Conservation (phyloP, 768 basidiomycete species). For the Boletellus sp. region DNA sequence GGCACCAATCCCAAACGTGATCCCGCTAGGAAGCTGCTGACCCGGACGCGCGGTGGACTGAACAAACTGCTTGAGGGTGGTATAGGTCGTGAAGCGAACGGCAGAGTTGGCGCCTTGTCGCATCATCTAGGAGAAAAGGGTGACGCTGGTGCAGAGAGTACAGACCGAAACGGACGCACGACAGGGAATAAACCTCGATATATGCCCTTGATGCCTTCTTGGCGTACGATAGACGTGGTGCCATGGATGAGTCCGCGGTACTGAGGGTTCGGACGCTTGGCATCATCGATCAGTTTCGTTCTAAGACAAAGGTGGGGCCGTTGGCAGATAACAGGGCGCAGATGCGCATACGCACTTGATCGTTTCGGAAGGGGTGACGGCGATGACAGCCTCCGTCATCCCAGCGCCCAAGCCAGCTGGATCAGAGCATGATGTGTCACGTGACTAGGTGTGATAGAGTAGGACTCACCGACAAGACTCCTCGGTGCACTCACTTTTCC, state of each 20-base stretch:
- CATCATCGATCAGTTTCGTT: slow-evolving; percentile 95
- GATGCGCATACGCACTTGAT: slow-evolving; percentile 70
- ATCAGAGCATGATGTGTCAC: slow-evolving; percentile 7
- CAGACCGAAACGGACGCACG: slow-evolving; percentile 44
- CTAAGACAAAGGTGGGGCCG: slow-evolving; percentile 45
- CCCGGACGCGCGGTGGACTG: slow-evolving; percentile 82
- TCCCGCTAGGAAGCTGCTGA: slow-evolving; percentile 75
- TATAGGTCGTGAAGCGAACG: slow-evolving; percentile 92
- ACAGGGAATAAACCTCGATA: slow-evolving; percentile 94
- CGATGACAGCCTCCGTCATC: slow-evolving; percentile 87
- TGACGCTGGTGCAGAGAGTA: not conserved
- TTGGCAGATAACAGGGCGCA: not conserved
- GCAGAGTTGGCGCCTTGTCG: slow-evolving; percentile 98
- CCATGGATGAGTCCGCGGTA: slow-evolving; percentile 89
- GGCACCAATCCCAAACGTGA: slow-evolving; percentile 94
- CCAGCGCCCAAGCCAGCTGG: slow-evolving; percentile 82
- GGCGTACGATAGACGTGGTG: slow-evolving; percentile 68
- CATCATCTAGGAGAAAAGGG: slow-evolving; percentile 64
- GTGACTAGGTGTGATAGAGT: not conserved
- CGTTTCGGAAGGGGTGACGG: slow-evolving; percentile 96
- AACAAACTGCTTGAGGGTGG: slow-evolving; percentile 89
- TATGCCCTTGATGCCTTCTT: slow-evolving; percentile 81
- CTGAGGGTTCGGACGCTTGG: slow-evolving; percentile 77
- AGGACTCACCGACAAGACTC: slow-evolving; percentile 68
- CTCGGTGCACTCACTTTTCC: slow-evolving; percentile 87